Percentiles rank a stretch among this genome's conserved stretches.
Conservation (phyloP, 129 eudicot genomes). For the Flaveria brownii region DNA sequence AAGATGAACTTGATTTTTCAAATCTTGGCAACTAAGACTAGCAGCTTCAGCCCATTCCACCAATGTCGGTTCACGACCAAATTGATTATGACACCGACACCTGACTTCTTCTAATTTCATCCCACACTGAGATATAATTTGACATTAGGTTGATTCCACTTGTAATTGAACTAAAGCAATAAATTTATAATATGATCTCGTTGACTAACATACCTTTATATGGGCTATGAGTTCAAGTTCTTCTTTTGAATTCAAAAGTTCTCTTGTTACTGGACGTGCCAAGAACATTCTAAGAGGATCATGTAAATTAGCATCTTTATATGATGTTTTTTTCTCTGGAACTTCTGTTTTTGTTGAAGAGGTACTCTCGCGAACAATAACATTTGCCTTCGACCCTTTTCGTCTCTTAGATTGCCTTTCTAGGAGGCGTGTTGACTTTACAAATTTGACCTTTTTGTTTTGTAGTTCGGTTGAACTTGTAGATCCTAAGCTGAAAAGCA, state of each 20-base stretch:
- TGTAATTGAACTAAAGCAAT: not conserved
- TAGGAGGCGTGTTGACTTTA: conserved; percentile 76
- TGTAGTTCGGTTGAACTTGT: conserved; percentile 37
- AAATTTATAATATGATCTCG: not conserved
- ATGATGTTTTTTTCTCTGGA: conserved; percentile 36
- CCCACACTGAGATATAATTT: conserved; percentile 46
- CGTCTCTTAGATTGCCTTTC: conserved; percentile 75
- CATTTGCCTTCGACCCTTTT: conserved; percentile 50
- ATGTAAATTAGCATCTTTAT: conserved; percentile 47
- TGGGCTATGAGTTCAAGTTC: conserved; percentile 66
- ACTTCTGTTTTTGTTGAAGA: conserved; percentile 30
- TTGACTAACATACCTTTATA: conserved; percentile 59
- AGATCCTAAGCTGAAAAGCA: conserved; percentile 41
- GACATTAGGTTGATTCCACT: conserved; percentile 4
- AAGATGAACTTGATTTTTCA: conserved; percentile 52
- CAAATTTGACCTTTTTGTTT: conserved; percentile 47
- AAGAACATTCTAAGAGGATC: conserved; percentile 72
- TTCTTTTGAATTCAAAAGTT: conserved; percentile 71
- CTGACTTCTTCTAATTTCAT: conserved; percentile 62
- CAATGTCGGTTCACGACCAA: conserved; percentile 80
- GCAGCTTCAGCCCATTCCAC: conserved; percentile 85
- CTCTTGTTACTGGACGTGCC: conserved; percentile 62
- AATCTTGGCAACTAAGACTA: conserved; percentile 53
- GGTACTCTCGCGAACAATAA: conserved; percentile 45
- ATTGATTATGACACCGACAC: conserved; percentile 53